Conservation (phyloP, 1,284 basidiomycete species). For the Chalciporus sp. region DNA sequence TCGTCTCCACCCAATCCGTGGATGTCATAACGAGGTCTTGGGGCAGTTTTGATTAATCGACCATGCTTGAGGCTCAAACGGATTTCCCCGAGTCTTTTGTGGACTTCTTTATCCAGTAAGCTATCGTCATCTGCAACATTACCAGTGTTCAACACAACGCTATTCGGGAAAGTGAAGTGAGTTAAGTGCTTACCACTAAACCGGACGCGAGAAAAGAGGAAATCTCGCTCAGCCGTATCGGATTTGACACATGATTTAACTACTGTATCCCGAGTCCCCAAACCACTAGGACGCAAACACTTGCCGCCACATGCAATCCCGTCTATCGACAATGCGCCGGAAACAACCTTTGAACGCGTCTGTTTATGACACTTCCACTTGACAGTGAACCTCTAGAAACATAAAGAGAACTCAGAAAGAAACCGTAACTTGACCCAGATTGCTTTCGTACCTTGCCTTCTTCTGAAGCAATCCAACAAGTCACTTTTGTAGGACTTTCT, state of each 20-base stretch:
- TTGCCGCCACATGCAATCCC: not conserved
- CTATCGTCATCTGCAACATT: constrained; percentile 21
- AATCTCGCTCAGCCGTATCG: not conserved
- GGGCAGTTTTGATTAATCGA: not conserved
- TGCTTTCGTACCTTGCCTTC: constrained; percentile 18
- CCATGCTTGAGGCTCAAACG: constrained; percentile 6
- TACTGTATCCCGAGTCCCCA: not conserved
- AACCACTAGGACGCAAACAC: fast-evolving
- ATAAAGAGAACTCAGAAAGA: not conserved
- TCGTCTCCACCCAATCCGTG: not conserved
- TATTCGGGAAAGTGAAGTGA: not conserved
- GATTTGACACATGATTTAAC: not conserved
- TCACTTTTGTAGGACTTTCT: constrained; percentile 5
- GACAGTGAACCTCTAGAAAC: constrained; percentile 15
- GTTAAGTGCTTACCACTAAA: constrained; percentile 11
- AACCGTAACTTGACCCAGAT: not conserved
- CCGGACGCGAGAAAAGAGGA: constrained; percentile 20
- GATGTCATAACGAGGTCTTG: fast-evolving
- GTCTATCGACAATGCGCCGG: not conserved
- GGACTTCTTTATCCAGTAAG: constrained; percentile 12
- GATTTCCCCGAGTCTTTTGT: constrained; percentile 17
- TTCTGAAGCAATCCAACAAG: constrained; percentile 24
- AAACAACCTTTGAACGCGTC: not conserved
- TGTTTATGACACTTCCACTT: constrained; percentile 9
- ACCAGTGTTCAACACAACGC: not conserved